A percentile compares a stretch with the other conserved stretches of the same genome.
These are phyloP conservation scores for Verticillium nubilum DNA, from an alignment of 2,329 filamentous ascomycete genomes.

Conservation along the genomic window DNA sequence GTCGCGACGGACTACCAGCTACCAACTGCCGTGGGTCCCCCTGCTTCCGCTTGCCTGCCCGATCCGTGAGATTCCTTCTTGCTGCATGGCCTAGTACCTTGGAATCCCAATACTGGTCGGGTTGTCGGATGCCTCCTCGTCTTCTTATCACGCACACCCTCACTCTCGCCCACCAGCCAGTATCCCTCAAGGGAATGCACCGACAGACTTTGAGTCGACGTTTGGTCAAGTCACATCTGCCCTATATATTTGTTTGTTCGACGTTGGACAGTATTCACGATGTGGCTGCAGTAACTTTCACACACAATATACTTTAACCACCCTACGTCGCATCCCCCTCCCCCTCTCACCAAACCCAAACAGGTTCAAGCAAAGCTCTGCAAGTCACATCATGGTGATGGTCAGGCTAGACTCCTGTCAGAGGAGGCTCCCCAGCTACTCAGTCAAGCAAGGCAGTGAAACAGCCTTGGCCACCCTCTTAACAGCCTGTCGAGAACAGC, in stretches of 20 bases:
- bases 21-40: background rate
- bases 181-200: background rate
- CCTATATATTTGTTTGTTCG: constrained; percentile 8
- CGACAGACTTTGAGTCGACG: background rate
- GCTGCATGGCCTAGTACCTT: background rate
- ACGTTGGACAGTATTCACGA: background rate
- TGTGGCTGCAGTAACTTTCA: constrained; percentile 8
- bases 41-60: background rate
- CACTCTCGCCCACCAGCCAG: constrained; percentile 3
- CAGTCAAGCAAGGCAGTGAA: constrained; percentile 24
- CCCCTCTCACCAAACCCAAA: background rate
- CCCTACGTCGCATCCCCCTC: background rate
- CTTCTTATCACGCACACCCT: background rate
- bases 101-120: background rate
- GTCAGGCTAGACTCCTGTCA: constrained; percentile 6
- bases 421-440: constrained; percentile 15
- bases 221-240: background rate
- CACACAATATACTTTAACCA: background rate
- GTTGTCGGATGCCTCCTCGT: background rate
- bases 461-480: constrained; percentile 21
- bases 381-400: constrained; percentile 6
- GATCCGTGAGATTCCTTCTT: background rate
- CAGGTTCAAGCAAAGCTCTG: background rate
- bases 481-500: constrained; percentile 18
- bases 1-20: background rate